Conservation (phyloP, 345 rosid species). For the Turritis glabra region DNA sequence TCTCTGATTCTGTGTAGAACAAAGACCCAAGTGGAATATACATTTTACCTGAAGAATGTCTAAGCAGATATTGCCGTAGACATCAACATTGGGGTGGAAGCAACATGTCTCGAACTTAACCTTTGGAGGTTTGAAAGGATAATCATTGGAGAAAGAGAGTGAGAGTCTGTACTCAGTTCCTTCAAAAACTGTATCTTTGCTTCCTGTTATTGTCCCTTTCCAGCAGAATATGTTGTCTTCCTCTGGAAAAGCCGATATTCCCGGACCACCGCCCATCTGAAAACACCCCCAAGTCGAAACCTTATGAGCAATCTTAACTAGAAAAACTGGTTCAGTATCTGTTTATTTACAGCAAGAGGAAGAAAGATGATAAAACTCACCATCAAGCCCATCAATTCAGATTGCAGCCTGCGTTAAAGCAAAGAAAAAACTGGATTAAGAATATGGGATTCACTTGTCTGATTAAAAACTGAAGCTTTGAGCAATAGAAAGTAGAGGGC, state of each 20-base stretch:
- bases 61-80: slow-evolving; percentile 86
- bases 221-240: slow-evolving; percentile 95
- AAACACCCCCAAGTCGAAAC: not conserved
- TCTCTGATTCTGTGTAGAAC: not conserved
- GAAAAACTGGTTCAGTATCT: not conserved
- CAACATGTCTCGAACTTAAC: slow-evolving; percentile 91
- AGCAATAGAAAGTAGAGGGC: not conserved
- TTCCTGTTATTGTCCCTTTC: slow-evolving; percentile 92
- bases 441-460: not conserved
- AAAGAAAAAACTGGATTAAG: slow-evolving; percentile 3
- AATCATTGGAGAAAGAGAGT: slow-evolving; percentile 80
- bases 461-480: slow-evolving; percentile 5
- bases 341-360: not conserved
- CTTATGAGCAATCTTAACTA: slow-evolving; percentile 16
- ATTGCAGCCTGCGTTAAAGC: slow-evolving; percentile 67
- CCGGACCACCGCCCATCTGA: slow-evolving; percentile 92
- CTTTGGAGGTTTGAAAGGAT: slow-evolving; percentile 95
- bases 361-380: slow-evolving; percentile 43
- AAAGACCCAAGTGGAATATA: not conserved
- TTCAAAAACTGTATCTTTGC: slow-evolving; percentile 93
- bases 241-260: slow-evolving; percentile 93
- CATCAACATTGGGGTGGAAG: slow-evolving; percentile 96
- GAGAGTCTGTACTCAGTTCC: slow-evolving; percentile 91
- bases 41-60: slow-evolving; percentile 92
- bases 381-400: slow-evolving; percentile 95